Evolutionary conservation across 345 rosid species (phyloP).

Genomic region (Nephelium lappaceum): DNA sequence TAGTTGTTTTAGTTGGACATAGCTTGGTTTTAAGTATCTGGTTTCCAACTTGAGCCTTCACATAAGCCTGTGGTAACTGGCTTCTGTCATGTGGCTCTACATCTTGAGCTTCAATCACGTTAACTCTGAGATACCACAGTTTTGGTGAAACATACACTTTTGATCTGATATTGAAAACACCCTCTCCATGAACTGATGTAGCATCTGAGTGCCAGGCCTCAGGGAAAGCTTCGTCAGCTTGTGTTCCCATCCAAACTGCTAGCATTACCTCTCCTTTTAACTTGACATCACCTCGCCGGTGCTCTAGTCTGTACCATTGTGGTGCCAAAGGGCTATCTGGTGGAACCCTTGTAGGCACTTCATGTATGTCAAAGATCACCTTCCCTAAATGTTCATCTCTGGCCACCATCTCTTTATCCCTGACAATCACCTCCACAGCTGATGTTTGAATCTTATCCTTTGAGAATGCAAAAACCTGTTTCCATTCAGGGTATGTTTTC

Average conservation of each 20-base stretch:
- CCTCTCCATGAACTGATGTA: constrained; percentile 78
- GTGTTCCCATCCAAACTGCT: constrained; percentile 98
- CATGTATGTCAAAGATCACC: constrained; percentile 84
- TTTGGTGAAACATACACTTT: constrained; percentile 93
- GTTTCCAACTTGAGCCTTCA: constrained; percentile 77
- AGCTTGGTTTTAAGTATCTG: constrained; percentile 75
- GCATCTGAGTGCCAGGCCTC: constrained; percentile 96
- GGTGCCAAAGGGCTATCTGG: constrained; percentile 97
- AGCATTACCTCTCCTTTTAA: constrained; percentile 83
- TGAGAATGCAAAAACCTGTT: constrained; percentile 86
- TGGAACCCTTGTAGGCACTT: constrained; percentile 93
- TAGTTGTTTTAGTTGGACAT: constrained; percentile 56
- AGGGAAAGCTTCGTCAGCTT: constrained; percentile 93
- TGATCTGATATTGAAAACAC: constrained; percentile 67
- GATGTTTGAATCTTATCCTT: constrained; percentile 86
- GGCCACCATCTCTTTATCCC: constrained; percentile 73
- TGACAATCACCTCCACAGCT: constrained; percentile 66
- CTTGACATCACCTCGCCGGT: constrained; percentile 57
- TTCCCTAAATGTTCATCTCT: constrained; percentile 84
- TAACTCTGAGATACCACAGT: constrained; percentile 84
- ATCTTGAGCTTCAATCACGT: constrained; percentile 92
- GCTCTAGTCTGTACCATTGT: constrained; percentile 83
- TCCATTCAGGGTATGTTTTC: constrained; percentile 76
- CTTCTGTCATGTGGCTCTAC: constrained; percentile 64
- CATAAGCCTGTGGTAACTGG: constrained; percentile 75